phyloP scores from a whole-genome alignment of 208 protist species.

The Trypanosoma lewisi region DNA sequence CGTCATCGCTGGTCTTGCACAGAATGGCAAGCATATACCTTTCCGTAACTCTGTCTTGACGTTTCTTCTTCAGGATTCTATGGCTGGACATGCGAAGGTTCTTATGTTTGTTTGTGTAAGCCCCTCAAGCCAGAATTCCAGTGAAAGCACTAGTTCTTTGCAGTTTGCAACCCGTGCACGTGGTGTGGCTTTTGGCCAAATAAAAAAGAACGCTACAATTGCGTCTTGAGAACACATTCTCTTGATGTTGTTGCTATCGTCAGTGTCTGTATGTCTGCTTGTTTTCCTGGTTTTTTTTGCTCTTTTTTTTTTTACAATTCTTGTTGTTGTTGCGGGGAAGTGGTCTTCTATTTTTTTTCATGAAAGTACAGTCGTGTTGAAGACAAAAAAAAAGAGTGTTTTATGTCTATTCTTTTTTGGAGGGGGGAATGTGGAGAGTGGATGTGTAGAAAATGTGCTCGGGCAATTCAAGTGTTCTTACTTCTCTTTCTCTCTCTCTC shows the following conservation, averaged over 20 bases:
- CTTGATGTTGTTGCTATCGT: neutral
- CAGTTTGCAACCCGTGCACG: constrained; percentile 90
- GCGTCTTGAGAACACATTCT: neutral
- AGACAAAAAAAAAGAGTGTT: too few relatives aligned
- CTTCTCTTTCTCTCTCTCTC: too few relatives aligned
- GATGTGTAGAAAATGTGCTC: too few relatives aligned
- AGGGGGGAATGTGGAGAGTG: too few relatives aligned
- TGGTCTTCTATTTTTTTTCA: too few relatives aligned
- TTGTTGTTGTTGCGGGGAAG: too few relatives aligned
- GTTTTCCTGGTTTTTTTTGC: too few relatives aligned
- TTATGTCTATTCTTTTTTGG: too few relatives aligned
- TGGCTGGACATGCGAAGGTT: constrained; percentile 93
- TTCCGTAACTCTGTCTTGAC: constrained; percentile 92
- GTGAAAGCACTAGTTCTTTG: constrained; percentile 86
- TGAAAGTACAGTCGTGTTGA: too few relatives aligned
- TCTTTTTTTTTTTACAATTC: too few relatives aligned
- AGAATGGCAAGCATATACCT: constrained; percentile 86
- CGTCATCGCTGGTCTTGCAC: constrained; percentile 84
- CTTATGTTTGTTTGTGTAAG: constrained; percentile 95
- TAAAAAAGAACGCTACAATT: constrained; percentile 80
- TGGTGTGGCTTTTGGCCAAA: constrained; percentile 82
- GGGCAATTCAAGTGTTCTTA: too few relatives aligned
- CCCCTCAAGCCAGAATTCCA: constrained; percentile 91
- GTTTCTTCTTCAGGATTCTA: constrained; percentile 90
- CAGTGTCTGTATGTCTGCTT: neutral